A percentile compares a stretch with the other conserved stretches of the same genome.
These are phyloP conservation scores for Pseudocercospora eumusae DNA, from an alignment of 2,329 filamentous ascomycete species.

Conservation along the genomic window DNA sequence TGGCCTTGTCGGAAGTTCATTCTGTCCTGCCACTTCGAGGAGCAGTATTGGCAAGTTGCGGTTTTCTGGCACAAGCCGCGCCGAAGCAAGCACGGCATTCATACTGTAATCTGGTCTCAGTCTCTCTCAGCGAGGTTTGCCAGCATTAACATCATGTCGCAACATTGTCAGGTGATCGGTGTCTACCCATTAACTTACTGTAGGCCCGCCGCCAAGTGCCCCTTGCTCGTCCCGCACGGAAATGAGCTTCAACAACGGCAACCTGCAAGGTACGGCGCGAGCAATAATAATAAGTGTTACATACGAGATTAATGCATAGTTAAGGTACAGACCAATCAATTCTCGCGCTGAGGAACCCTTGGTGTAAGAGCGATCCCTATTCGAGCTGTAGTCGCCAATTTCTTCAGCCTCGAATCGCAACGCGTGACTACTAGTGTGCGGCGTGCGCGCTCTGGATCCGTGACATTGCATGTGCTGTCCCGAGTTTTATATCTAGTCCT, in stretches of 20 bases:
- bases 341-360: background rate
- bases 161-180: background rate
- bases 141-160: background rate
- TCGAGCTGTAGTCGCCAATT: conserved; percentile 13
- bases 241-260: conserved; percentile 16
- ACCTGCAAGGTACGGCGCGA: conserved; percentile 16
- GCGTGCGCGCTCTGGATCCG: background rate
- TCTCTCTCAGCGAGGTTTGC: background rate
- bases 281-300: conserved; percentile 14
- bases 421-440: background rate
- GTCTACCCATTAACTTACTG: no score
- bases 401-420: conserved; percentile 11
- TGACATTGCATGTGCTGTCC: background rate
- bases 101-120: no score
- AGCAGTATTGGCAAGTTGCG: background rate
- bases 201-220: background rate
- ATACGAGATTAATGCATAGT: conserved; percentile 9
- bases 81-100: no score
- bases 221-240: conserved; percentile 8
- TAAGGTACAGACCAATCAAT: conserved; percentile 10
- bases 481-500: background rate
- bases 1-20: background rate
- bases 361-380: conserved; percentile 4
- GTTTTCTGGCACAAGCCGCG: background rate
- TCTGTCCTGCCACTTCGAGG: background rate